Evolutionary conservation across 2,329 filamentous ascomycete species (phyloP), one percentile per base, ranked within the genome.

Genomic region (Fusarium lyarnte): DNA sequence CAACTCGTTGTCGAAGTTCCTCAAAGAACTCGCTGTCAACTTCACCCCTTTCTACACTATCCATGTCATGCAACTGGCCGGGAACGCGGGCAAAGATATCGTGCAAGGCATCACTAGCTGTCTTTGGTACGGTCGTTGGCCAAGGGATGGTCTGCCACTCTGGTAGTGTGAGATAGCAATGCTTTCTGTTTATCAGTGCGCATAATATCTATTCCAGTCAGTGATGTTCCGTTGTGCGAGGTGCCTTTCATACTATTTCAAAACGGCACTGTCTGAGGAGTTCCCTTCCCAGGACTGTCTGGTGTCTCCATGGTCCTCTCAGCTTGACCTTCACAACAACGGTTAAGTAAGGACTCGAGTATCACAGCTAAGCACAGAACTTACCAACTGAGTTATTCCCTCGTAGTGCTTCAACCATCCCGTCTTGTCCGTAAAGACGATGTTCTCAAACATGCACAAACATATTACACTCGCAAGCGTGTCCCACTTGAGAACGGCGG

Each of bases 391-490:
- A 6, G 52, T 43, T n/a, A 70, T 60, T 6, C 66, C 66, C 4
- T 70, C 59, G 6, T 65, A 69, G 17, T 69, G 66, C 2, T 51
- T 69, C 1, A 70, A 5, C 59, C 66, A 69, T 11, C 66, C 66
- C 7, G 39, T 65, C 9, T 38, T 66, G 1, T 69, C 59, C 2
- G 59, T 70, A 51, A 70, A 70, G 23, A 46, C 66, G 7, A 69
- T 31, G 21, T 27, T 60, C 52, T 69, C 58, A 38, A 69, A 69
- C 65, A 69, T 59, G 12, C 46, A 58, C 5, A 69, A 19, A 11
- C 66, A 69, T 6, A 69, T n/a, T 6, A 70, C 66, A 31, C 66
- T 65, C 1, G 67, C 66, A 25, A 69, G 25, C 9, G 66, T 69
- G 3, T 66, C 59, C 66, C 66, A 70, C 8, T 69, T 52, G 2